Percentiles rank a stretch among this genome's conserved stretches.
Conservation (phyloP, 2,329 filamentous ascomycete species). For the Penicillium hordei region DNA sequence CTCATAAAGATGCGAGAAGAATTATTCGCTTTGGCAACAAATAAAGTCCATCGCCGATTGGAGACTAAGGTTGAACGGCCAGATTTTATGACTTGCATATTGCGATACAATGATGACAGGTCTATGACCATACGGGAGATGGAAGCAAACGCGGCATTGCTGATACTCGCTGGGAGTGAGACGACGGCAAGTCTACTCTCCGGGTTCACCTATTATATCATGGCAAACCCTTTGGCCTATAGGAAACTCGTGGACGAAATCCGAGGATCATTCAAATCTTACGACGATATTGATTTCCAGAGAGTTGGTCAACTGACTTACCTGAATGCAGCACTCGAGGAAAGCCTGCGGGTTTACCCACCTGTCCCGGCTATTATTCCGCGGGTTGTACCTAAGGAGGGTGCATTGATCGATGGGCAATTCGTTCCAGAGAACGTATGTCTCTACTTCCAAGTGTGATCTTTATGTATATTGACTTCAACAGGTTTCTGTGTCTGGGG, state of each 20-base stretch:
- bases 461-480: neutral
- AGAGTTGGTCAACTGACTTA: constrained; percentile 34
- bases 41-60: constrained; percentile 30
- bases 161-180: constrained; percentile 49
- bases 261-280: constrained; percentile 17
- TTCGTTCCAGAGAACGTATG: constrained; percentile 35
- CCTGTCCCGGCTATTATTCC: constrained; percentile 40
- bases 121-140: constrained; percentile 37
- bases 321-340: constrained; percentile 43
- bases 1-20: constrained; percentile 14
- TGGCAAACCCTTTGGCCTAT: constrained; percentile 25
- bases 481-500: constrained; percentile 12
- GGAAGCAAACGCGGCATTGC: constrained; percentile 36
- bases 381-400: constrained; percentile 35
- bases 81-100: constrained; percentile 45
- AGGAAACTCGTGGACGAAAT: constrained; percentile 20
- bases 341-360: constrained; percentile 45
- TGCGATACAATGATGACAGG: constrained; percentile 33
- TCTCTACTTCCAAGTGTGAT: neutral
- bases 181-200: constrained; percentile 46
- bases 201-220: constrained; percentile 39
- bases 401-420: constrained; percentile 38
- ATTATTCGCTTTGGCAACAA: constrained; percentile 15
- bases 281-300: constrained; percentile 38
- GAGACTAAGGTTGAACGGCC: constrained; percentile 24